phyloP scores from a whole-genome alignment of 345 rosid species.

The Boechera stricta region DNA sequence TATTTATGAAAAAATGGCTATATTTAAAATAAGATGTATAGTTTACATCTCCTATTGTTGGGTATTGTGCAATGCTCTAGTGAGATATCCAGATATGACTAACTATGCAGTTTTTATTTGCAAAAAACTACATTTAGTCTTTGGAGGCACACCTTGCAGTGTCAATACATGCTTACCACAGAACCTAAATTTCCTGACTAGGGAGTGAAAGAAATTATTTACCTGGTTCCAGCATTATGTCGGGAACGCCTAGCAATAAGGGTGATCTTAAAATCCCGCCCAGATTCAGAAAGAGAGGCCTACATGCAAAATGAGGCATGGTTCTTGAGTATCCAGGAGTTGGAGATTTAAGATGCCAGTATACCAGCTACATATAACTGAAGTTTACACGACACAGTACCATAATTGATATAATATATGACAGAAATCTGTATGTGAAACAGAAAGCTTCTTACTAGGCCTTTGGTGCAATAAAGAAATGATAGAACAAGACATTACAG shows the following conservation, averaged over 20 bases:
- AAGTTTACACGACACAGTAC: neutral
- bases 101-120: neutral
- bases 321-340: constrained; percentile 23
- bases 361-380: neutral
- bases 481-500: neutral
- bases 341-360: constrained; percentile 1
- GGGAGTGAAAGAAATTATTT: constrained; percentile 13
- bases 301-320: constrained; percentile 44
- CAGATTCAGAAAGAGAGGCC: constrained; percentile 74
- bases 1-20: neutral
- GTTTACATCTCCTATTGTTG: neutral
- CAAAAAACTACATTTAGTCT: neutral
- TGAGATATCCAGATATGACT: constrained; percentile 3
- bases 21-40: neutral
- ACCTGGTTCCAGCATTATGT: constrained; percentile 96
- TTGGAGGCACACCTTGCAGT: neutral
- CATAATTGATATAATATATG: neutral
- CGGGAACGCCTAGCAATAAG: constrained; percentile 95
- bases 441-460: neutral
- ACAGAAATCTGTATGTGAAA: neutral
- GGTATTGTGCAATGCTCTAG: neutral
- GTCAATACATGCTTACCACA: neutral
- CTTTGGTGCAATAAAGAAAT: neutral
- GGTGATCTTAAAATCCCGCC: constrained; percentile 69
- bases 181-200: constrained; percentile 12